These are phyloP conservation scores for Alternaria sp. DNA, from an alignment of 2,329 filamentous ascomycete species.

Conservation along the genomic window DNA sequence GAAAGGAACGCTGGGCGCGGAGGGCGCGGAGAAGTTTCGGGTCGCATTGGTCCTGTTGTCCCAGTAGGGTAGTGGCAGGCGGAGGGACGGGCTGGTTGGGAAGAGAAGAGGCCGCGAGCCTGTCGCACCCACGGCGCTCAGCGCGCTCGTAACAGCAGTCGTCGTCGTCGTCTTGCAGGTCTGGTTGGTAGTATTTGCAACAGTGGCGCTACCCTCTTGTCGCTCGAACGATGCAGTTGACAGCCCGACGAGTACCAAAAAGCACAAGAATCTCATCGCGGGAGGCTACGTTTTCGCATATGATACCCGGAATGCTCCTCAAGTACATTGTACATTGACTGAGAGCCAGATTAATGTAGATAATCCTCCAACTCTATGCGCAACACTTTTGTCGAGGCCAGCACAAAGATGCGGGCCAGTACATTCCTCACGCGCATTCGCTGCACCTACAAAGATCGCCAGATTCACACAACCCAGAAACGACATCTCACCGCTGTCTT, in stretches of 20 bases:
- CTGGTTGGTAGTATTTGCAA: not conserved
- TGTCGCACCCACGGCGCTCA: slow-evolving; percentile 1
- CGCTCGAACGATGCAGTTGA: not conserved
- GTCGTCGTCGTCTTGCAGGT: slow-evolving; percentile 1
- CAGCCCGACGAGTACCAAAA: slow-evolving; percentile 9
- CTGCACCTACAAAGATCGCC: not conserved
- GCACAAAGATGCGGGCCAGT: not conserved
- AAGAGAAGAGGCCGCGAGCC: slow-evolving; percentile 11
- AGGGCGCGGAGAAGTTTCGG: slow-evolving; percentile 12
- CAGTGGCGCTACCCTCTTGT: not conserved
- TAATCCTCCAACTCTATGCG: not conserved
- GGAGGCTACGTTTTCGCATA: slow-evolving; percentile 1
- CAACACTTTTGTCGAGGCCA: not conserved
- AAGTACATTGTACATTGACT: not conserved
- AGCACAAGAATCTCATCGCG: slow-evolving; percentile 7
- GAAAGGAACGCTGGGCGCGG: slow-evolving; percentile 10
- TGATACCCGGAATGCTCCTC: slow-evolving; percentile 6
- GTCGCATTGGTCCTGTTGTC: slow-evolving; percentile 17
- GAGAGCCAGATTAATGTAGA: not conserved
- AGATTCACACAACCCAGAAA: not conserved
- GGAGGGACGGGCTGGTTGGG: slow-evolving; percentile 14
- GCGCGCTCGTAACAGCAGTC: not conserved
- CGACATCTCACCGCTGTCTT: not conserved
- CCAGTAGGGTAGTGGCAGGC: slow-evolving; percentile 12
- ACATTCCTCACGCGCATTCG: not conserved